Base-by-base conservation (phyloP, 78 protist genomes). In the Dictyostelium capitatum region DNA sequence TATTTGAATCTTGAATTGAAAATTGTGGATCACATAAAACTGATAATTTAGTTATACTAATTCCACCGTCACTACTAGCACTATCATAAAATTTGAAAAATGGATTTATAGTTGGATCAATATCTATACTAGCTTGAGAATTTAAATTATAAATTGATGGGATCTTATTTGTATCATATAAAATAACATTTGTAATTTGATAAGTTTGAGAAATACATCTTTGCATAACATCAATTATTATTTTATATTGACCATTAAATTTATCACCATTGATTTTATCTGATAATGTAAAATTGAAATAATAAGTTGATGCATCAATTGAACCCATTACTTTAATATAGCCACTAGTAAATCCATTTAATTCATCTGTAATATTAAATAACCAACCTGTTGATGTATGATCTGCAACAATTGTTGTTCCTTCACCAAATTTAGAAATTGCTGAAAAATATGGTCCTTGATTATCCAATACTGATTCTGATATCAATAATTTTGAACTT, bases 301-400 rank as follows among this genome's bases (percentile, higher is more conserved):
- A 6, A 25, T 48, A 75, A 25, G 50, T 48, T 37, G 81, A 75
- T 10, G 15, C 12, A 75, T 75, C 81, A 2, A 75, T 8, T 0
- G 81, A 50, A 25, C 81, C 81, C 25, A 75, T 25, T 8, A 50
- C 56, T 41, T 75, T 50, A 12, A 75, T 50, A 50, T 75, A 75
- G 1, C 81, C 81, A 48, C 47, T 48, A 23, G 47, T 53, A 12
- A 75, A 75, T 0, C 81, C 81, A 50, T 75, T 75, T n/a, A 25
- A 20, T 10, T 48, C 47, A 48, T 75, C 81, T 25, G 56, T 48
- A 41, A 75, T 75, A 37, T 53, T 50, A 48, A 75, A 48, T 48
- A 0, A 25, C 81, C 81, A 75, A 46, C 79, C 74, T 5, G 28
- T 14, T n/a, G n/a, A n/a, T 30, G 37, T 14, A 30, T 43, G 46